Base-by-base conservation (phyloP, 495 filamentous ascomycete species). In the Pseudoneurospora amorphoporcata region DNA sequence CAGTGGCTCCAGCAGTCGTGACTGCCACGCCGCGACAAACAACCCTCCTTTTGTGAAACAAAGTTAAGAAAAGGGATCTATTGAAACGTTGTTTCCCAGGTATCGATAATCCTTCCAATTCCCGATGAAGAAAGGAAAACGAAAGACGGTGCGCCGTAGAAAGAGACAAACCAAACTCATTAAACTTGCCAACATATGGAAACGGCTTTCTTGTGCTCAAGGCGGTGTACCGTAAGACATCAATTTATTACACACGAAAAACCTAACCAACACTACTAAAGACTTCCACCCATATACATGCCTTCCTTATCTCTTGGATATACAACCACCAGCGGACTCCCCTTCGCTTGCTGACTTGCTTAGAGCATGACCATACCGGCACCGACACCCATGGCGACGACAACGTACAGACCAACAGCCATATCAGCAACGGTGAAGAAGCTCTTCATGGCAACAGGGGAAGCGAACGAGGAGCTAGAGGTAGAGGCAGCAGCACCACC, bases 341-440 rank as follows among this genome's bases (percentile, higher is more conserved):
- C 70, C 19, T 35, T 29, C 38, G 23, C 12, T 70, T 5, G 4
- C 29, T 65, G 32, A 32, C 53, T 65, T 6, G 53, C 53, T 87
- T 91, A 97, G 81, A 97, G 81, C 75, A 94, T 77, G 71, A 95
- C 84, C 92, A 97, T 94, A 70, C 87, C 89, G 71, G 85, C 87
- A 77, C 92, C 93, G 43, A 90, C 87, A 39, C 88, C 80, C 76
- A 89, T 82, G 37, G 92, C 92, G 40, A 87, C 87, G 45, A 91
- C 75, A 39, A 90, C 77, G 77, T 95, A 96, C 8, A 87, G 84
- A 75, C 91, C 89, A 23, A 94, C 74, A 65, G 87, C 88, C 80
- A 92, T 80, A 72, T 87, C 81, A 40, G 92, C 92, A 72, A 91
- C 79, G 69, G 86, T 82, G 68, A 94, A 84, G 47, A 85, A 76